Base-by-base conservation (phyloP, 352 stramenopile genomes). In the Globisporangium splendens region DNA sequence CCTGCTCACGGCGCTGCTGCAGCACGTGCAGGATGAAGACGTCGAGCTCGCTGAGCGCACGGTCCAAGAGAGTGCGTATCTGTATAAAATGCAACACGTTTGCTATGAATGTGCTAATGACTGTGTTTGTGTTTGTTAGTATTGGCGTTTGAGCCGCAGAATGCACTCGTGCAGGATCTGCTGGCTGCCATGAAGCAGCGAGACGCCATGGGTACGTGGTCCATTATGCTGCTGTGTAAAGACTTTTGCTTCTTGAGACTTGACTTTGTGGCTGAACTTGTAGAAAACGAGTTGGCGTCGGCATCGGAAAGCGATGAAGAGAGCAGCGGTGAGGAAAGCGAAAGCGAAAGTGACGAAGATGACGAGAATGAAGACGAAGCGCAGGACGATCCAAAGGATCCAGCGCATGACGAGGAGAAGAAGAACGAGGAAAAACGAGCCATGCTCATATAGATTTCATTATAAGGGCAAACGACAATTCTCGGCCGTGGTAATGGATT, bases 111-210 rank as follows among this genome's bases (percentile, higher is more conserved):
- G 1, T 63, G 31, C 3, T 46, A 14, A 8, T 46, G 10, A 3
- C 22, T 33, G 41, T 1, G 52, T 20, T 24, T 21, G 17, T 60
- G 14, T 7, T n/a, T 12, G 39, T n/a, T 18, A 91, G 82, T 91
- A 57, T 44, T 91, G 47, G 58, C 69, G 14, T 44, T 69, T 12
- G 82, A 91, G 59, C 79, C 79, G n/a, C 50, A 74, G 7, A 90
- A 91, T 51, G 50, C 65, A 7, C 73, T 92, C 15, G 82, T 92
- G 38, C 66, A 73, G 43, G 82, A 92, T 59, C 57, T 92, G 8
- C 28, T 92, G 22, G 67, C 47, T 2, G 79, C 77, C 12, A 73
- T 92, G 70, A 83, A 81, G 65, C 77, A 81, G 56, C 78, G 84
- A 8, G 65, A 76, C 24, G 64, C 42, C 17, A 70, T 92, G 47